Base-by-base conservation (phyloP, 1,139 yeast genomes). In the Candida buenavistaensis region DNA sequence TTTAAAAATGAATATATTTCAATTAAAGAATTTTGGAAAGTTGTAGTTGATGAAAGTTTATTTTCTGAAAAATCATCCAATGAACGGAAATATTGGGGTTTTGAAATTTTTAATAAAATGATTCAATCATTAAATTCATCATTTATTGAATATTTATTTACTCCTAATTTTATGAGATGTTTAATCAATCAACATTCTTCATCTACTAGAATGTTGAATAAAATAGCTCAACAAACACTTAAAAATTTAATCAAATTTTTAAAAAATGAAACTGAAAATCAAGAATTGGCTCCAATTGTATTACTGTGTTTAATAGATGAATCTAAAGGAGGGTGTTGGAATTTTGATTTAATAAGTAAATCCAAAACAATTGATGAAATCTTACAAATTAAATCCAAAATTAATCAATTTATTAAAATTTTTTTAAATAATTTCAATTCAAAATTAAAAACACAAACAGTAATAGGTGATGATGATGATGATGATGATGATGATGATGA, bases 31-130 rank as follows among this genome's bases (percentile, higher is more conserved):
- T 89, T 92, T 56, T 89, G 96, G 95, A 76, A 78, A 47, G 70
- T 73, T 3, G 81, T 80, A 6, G 76, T 90, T 8, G 97, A 90
- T 52, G 94, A 88, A 50, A 72, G 83, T 1, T 76, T 86, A 41
- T 90, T 92, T 51, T 67, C 88, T 4, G 79, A 76, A 21, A 78
- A 83, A 45, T 72, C 96, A 0, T 86, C 96, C 1, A 79, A 82
- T 28, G 97, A 90, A 57, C 72, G 96, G 42, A 92, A 90, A 54
- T 86, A 74, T 56, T 77, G 88, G 77, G 98, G 97, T 0, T 78
- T 90, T 49, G 85, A 85, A 48, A 72, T 90, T 5, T 79, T 90
- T 46, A 66, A 60, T 24, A 65, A 73, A 33, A 70, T 79, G 32
- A 55, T 82, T 19, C 47, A 36, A 35, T 23, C 36, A 1, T 42